phyloP scores from a whole-genome alignment of 2,329 filamentous ascomycete species.

The Plectosphaerella cucumerina region DNA sequence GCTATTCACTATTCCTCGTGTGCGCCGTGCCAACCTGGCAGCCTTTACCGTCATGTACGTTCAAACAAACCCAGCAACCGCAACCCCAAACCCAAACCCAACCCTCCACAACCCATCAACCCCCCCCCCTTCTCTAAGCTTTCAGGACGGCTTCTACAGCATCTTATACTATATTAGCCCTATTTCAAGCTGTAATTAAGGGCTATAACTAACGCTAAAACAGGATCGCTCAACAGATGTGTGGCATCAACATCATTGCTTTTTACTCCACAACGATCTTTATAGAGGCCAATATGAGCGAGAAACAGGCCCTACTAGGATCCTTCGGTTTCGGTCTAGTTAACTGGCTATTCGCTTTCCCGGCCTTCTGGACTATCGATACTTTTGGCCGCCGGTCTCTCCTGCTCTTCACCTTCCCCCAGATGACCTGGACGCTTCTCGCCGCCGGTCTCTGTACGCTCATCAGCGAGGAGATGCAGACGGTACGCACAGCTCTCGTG shows the following conservation, averaged over 20 bases:
- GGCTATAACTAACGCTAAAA: background rate
- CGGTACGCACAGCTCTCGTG: constrained; percentile 38
- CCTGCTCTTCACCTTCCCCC: constrained; percentile 53
- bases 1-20: constrained; percentile 64
- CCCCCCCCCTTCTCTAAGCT: too few relatives aligned
- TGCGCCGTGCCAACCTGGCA: constrained; percentile 69
- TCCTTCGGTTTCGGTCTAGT: constrained; percentile 48
- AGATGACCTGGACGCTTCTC: constrained; percentile 56
- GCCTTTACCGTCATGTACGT: constrained; percentile 80
- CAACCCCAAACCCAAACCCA: too few relatives aligned
- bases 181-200: too few relatives aligned
- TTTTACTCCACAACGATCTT: constrained; percentile 70
- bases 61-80: too few relatives aligned
- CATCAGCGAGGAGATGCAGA: constrained; percentile 24
- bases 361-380: constrained; percentile 48
- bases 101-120: too few relatives aligned
- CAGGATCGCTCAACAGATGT: background rate
- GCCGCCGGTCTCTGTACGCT: constrained; percentile 52
- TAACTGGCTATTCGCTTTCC: constrained; percentile 57
- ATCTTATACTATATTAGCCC: too few relatives aligned
- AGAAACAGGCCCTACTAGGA: constrained; percentile 47
- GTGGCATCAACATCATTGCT: constrained; percentile 65
- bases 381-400: constrained; percentile 50
- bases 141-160: too few relatives aligned
- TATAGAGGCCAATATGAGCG: constrained; percentile 48